These are phyloP conservation scores for Linum lewisii DNA, from an alignment of 345 rosid species.

Conservation along the genomic window DNA sequence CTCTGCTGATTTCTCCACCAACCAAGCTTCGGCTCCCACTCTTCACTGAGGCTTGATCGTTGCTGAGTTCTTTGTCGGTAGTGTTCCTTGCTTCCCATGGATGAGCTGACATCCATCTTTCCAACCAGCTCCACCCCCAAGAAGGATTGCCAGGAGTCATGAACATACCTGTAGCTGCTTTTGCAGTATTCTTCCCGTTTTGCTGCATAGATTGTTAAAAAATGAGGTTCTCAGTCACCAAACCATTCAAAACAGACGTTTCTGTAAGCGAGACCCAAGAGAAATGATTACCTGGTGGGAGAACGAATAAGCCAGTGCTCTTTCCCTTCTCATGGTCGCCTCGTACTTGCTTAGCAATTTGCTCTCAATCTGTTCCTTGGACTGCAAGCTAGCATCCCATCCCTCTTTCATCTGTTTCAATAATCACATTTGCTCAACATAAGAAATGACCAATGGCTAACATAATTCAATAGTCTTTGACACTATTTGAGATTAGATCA, in stretches of 20 bases:
- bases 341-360: constrained; percentile 73
- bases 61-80: constrained; percentile 51
- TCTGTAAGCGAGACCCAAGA: neutral
- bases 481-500: no score
- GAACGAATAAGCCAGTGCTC: constrained; percentile 78
- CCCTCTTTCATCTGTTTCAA: constrained; percentile 69
- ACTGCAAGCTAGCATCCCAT: constrained; percentile 88
- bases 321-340: constrained; percentile 92
- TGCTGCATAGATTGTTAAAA: constrained; percentile 35
- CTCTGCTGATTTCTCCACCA: constrained; percentile 55
- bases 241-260: neutral
- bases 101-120: constrained; percentile 91
- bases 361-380: constrained; percentile 83
- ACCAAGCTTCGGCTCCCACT: constrained; percentile 27
- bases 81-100: constrained; percentile 49
- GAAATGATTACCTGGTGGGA: constrained; percentile 69
- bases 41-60: constrained; percentile 42
- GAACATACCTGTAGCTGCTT: constrained; percentile 52
- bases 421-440: constrained; percentile 1
- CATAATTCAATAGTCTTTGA: no score
- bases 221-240: neutral
- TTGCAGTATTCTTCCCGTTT: constrained; percentile 70
- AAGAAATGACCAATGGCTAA: neutral
- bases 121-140: constrained; percentile 99
- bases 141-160: constrained; percentile 74